Evolutionary conservation across 2,329 filamentous ascomycete genomes (phyloP), one percentile per base, ranked within the genome.

Genomic region (Neopestalotiopsis sp.): DNA sequence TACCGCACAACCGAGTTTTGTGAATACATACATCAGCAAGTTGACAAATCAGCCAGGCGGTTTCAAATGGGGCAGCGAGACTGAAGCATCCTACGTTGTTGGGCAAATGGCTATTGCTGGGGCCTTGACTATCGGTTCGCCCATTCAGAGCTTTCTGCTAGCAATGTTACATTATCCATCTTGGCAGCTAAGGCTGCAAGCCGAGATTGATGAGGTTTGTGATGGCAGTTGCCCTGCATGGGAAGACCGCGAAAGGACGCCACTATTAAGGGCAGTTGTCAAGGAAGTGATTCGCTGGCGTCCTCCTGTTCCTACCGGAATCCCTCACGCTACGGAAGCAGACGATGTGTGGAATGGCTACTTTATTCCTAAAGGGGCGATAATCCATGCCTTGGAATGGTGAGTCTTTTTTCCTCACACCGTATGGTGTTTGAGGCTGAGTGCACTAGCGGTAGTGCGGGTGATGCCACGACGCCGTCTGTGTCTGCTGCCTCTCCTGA

Each of bases 241-340:
- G 79, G 79, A 81, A 40, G 84, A 88, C 67, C 77, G 83, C 45
- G 81, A 84, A 57, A 79, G 79, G 32, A 69, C 87, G 58, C 85
- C 85, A 4, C 71, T 83, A 69, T 75, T 86, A 56, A 78, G 84
- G 30, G 85, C 85, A 1, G 80, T 84, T 10, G 82, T 87, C 49
- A 85, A 86, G 74, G 85, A 89, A 75, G 80, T 82, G 0, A 79
- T 88, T 24, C 81, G 87, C n/a, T 88, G 85, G 84, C 79, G 85
- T 65, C 85, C 85, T 34, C 84, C 85, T 4, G 85, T 88, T 10
- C 85, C 86, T 4, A 87, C 85, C 42, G 83, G 82, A 3, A 86
- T 89, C 5, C 84, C 85, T 0, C 86, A 88, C 70, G 83, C 84
- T 1, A 76, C 83, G 5, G 84, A 85, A 66, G 79, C 83, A 66